phyloP scores from a whole-genome alignment of 768 basidiomycete genomes.

The Hortiboletus flavorubellus region DNA sequence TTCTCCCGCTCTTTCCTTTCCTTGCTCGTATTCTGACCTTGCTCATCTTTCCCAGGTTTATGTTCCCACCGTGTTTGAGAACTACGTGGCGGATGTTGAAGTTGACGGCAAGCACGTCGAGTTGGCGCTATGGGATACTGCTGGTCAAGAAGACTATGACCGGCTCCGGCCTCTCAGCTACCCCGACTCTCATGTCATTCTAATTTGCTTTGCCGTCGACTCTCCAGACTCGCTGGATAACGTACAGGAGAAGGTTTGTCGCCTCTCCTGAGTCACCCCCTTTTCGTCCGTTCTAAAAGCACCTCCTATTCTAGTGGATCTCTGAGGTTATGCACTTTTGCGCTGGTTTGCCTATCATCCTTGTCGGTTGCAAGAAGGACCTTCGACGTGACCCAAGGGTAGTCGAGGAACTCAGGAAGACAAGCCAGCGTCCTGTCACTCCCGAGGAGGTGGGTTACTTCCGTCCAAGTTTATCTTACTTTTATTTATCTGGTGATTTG shows the following conservation, averaged over 20 bases:
- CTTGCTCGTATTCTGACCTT: neutral
- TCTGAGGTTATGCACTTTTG: conserved; percentile 99
- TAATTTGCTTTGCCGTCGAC: conserved; percentile 98
- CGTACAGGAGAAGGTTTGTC: conserved; percentile 96
- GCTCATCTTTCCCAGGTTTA: conserved; percentile 65
- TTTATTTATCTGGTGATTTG: neutral
- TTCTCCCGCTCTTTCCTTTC: neutral
- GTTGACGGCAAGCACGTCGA: conserved; percentile 99
- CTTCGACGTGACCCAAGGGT: conserved; percentile 90
- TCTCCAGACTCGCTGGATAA: conserved; percentile 98
- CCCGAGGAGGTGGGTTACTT: conserved; percentile 72
- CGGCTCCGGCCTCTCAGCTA: conserved; percentile 96
- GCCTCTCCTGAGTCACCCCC: neutral
- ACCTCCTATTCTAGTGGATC: conserved; percentile 71
- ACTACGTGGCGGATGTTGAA: conserved; percentile 98
- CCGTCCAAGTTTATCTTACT: neutral
- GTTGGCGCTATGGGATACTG: conserved; percentile 99
- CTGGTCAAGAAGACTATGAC: conserved; percentile 99
- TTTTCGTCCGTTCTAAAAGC: conserved; percentile 5
- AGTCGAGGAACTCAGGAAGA: conserved; percentile 92
- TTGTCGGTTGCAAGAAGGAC: conserved; percentile 99
- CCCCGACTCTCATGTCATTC: conserved; percentile 99
- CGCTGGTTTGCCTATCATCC: conserved; percentile 88
- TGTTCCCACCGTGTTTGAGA: conserved; percentile 99
- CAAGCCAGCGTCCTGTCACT: conserved; percentile 90